A percentile compares a stretch with the other conserved stretches of the same genome.
Conservation (phyloP, 2,329 filamentous ascomycete species). For the Sporothrix inflata region DNA sequence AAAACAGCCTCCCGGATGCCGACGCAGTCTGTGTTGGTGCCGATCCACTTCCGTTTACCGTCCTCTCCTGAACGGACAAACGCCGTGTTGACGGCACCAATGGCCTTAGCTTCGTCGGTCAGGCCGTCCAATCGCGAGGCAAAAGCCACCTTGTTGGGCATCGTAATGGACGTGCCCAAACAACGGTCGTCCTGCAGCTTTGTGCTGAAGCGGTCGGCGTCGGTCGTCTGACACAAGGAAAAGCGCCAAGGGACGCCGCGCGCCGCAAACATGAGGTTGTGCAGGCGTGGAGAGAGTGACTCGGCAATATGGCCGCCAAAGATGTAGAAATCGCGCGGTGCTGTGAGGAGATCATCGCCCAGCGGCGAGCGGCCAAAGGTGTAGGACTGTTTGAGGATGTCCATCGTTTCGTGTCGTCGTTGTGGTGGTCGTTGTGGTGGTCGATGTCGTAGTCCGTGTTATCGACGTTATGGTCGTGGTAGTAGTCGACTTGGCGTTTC, state of each 20-base stretch:
- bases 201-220: neutral
- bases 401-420: neutral
- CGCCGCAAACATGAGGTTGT: slow-evolving; percentile 11
- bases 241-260: neutral
- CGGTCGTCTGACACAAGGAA: neutral
- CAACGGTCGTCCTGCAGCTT: neutral
- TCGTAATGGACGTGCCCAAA: neutral
- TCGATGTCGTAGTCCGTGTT: too few species aligned
- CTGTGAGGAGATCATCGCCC: neutral
- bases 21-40: slow-evolving; percentile 19
- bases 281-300: slow-evolving; percentile 14
- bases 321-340: neutral
- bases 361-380: slow-evolving; percentile 6
- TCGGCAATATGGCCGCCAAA: slow-evolving; percentile 14
- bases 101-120: neutral
- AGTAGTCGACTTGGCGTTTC: too few species aligned
- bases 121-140: neutral
- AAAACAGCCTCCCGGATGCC: slow-evolving; percentile 9
- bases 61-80: neutral
- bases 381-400: slow-evolving; percentile 15
- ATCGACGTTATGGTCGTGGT: neutral
- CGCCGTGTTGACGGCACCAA: slow-evolving; percentile 4
- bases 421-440: neutral
- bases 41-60: neutral
- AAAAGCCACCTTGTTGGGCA: slow-evolving; percentile 19